Evolutionary conservation across 257 asterid species (phyloP), one percentile per base, ranked within the genome.

Genomic region (Marsdenia floribunda): DNA sequence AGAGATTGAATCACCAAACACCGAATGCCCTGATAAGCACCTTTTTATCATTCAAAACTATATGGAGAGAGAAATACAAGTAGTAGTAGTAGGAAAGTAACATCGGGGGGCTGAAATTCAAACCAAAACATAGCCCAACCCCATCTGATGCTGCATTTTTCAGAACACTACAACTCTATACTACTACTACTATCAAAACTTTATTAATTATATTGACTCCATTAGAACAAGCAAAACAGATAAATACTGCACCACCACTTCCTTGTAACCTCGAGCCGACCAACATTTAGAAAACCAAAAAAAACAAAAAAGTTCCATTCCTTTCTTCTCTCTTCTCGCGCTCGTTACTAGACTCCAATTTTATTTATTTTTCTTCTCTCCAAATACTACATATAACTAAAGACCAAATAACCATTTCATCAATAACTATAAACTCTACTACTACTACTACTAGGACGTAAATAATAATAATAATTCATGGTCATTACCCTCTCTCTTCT

Each of bases 41-140:
- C 12, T 44, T 44, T 38, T 44, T 44, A 44, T 44, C 49, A n/a
- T n/a, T n/a, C n/a, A 44, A 44, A 44, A 44, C 49, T 44, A 44
- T 44, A 44, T 44, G 12, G 49, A 44, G 49, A 44, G 49, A 44
- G 49, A 7, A 44, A 44, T 44, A 44, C 49, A 44, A 6, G 46
- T 5, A 22, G 5, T 14, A 21, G 10, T 4, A 21, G 38, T 3
- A 5, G 5, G 33, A 29, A 29, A 29, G 33, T 29, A 29, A 29
- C 33, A 6, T 4, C 35, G 7, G 7, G 16, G 38, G 68, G 83
- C 35, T 26, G 81, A 77, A 73, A 82, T 22, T 59, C 76, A 83
- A 75, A 78, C 86, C 89, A 87, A 83, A 88, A 80, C 80, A 72
- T 69, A 57, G 75, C 83, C 83, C 87, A 81, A 50, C 81, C 66